Base-by-base conservation (phyloP, 352 stramenopile genomes). In the Phytophthora rubi region DNA sequence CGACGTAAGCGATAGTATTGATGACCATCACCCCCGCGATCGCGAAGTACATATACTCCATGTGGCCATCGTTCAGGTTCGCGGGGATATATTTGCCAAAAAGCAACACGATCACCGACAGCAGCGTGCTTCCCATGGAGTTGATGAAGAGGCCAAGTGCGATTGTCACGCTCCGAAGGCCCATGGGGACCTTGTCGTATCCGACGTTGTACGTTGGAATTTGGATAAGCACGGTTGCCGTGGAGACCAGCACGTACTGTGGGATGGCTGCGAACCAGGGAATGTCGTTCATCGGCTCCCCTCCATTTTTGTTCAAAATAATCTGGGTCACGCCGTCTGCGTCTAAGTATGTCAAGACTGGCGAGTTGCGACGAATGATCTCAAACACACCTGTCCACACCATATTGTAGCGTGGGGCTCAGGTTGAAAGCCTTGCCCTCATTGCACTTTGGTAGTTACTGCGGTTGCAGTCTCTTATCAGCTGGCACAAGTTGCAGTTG, bases 81-180 rank as follows among this genome's bases (percentile, higher is more conserved):
- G 61, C 61, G n/a, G 64, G 59, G 30, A 90, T 69, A 66, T 80
- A 82, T 63, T 74, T 74, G 53, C 63, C 52, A 68, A 88, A 88
- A 52, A 90, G 73, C 62, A 90, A 77, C 51, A 82, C 85, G 66
- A 88, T 84, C 15, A 80, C 74, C 10, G 80, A 87, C 30, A 81
- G 77, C 54, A 84, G 69, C 37, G 71, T 83, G 44, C 62, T 81
- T 54, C 80, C 80, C 82, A 87, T 90, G 35, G 75, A 82, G 21
- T 68, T 67, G 15, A 75, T 65, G 53, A 79, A 82, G 51, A 77
- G 68, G 8, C 64, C 61, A 26, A 82, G 64, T 47, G 71, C 75
- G 33, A 79, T 70, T 15, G 67, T 77, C 32, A 71, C 75, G 16
- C 54, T 59, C 47, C 64, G 59, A 61, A 79, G 75, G 44, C 15